Base-by-base conservation (phyloP, 108 stramenopile genomes). In the Parmales sp. region DNA sequence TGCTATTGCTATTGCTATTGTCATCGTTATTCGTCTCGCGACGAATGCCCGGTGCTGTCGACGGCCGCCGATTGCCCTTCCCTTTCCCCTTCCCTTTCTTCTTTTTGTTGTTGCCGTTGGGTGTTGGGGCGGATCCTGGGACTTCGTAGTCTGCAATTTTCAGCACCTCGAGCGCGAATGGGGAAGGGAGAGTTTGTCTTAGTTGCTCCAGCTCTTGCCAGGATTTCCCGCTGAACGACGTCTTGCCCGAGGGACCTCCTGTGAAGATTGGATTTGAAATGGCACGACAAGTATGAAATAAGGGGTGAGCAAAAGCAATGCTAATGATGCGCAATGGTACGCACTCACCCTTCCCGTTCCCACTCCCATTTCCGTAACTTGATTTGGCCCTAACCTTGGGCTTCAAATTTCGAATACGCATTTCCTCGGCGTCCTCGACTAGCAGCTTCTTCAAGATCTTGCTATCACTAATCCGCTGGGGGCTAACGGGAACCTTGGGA, bases 191-290 rank as follows among this genome's bases (percentile, higher is more conserved):
- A 4, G 29, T 60, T 20, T 28, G 29, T 34, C 54, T 11, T 1
- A 60, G 54, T 34, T 34, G 13, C 54, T 60, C 54, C 29, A 60
- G 54, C 54, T 60, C 54, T 34, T 60, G 31, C 54, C 54, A 60
- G n/a, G 54, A 60, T 34, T 60, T 60, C 54, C 29, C 36, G 26
- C 29, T 60, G 54, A 60, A 60, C 54, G 29, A 28, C n/a, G 54
- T 60, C 54, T 60, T 60, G n/a, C 13, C 3, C 31, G 16, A 13
- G 54, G 28, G 5, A 20, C 9, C 2, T 34, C n/a, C n/a, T n/a
- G n/a, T n/a, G n/a, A n/a, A n/a, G n/a, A n/a, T n/a, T n/a, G n/a
- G n/a, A n/a, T n/a, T n/a, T n/a, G n/a, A n/a, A n/a, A n/a, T n/a
- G n/a, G n/a, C n/a, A n/a, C n/a, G n/a, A n/a, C n/a, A n/a, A n/a